phyloP scores from a whole-genome alignment of 2,329 filamentous ascomycete genomes.

The Ophiostoma piceae region DNA sequence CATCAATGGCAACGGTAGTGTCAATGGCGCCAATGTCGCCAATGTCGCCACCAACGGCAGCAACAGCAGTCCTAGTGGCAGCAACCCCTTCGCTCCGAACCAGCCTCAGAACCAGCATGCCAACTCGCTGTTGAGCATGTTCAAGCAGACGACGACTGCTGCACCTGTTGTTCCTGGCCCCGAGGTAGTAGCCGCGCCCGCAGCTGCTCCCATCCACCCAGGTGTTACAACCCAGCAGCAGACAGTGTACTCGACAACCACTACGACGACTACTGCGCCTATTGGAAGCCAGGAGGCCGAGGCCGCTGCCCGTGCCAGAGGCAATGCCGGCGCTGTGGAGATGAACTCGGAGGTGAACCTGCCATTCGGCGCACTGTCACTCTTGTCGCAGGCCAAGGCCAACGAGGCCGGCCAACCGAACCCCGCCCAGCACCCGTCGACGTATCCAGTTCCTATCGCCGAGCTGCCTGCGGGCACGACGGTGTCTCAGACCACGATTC shows the following conservation, averaged over 20 bases:
- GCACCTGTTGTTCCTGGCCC: background rate
- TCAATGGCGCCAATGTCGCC: background rate
- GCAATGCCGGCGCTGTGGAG: slow-evolving; percentile 30
- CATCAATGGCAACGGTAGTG: slow-evolving; percentile 13
- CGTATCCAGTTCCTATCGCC: slow-evolving; percentile 13
- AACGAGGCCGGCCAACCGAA: background rate
- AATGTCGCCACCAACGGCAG: background rate
- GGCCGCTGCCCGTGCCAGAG: slow-evolving; percentile 31
- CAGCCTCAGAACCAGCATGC: slow-evolving; percentile 23
- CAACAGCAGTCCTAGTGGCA: background rate
- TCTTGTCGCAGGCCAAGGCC: slow-evolving; percentile 36
- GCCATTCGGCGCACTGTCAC: slow-evolving; percentile 39
- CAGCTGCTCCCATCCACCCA: background rate
- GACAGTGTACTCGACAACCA: slow-evolving; percentile 16
- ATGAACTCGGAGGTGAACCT: slow-evolving; percentile 38
- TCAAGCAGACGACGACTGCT: slow-evolving; percentile 39
- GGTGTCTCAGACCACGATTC: background rate
- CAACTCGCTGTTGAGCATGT: slow-evolving; percentile 32
- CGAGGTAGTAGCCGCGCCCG: background rate
- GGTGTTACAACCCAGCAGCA: background rate
- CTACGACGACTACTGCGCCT: slow-evolving; percentile 18
- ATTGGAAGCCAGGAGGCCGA: slow-evolving; percentile 24
- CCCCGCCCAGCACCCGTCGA: slow-evolving; percentile 11
- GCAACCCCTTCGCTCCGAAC: slow-evolving; percentile 10
- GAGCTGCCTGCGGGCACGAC: slow-evolving; percentile 21